Evolutionary conservation across 1,284 basidiomycete species (phyloP), one percentile per base, ranked within the genome.

Genomic region (Cystobasidium slooffiae): DNA sequence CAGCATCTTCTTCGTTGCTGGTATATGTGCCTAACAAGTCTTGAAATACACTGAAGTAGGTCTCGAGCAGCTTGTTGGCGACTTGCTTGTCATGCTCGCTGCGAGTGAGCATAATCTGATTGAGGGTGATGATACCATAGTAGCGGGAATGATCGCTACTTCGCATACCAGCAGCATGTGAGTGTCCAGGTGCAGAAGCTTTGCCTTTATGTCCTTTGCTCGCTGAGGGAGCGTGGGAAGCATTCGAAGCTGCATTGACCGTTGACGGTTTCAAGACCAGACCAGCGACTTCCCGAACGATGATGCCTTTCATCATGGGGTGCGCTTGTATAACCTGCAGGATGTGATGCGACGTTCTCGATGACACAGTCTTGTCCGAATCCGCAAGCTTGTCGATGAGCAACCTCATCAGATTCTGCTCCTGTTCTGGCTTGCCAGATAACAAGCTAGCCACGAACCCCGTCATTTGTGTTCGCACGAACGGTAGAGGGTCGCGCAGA

Each of bases 381-480:
- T 99, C 97, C 64, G 94, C 94, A 46, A 97, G 88, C 83, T 99
- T 99, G 86, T 98, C 97, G 61, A 94, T 93, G 18, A 98, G 88
- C 7, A 99, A 85, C 31, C 92, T 88, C 6, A 98, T 87, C 59
- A 99, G 84, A 83, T 98, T 99, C 80, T 97, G 94, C 82, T 99
- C 97, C 83, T 99, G 97, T 81, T 99, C 97, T 0, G 95, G 91
- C 79, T 95, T 95, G 76, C 91, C 91, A 31, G 89, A 87, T 8
- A 99, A 88, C 1, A 99, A 87, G 51, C 88, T 75, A 39, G 89
- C 82, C 86, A 90, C 67, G 93, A 89, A 76, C 18, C 79, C 78
- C 43, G 94, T 85, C 6, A 90, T 86, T 83, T 94, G 92, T 0
- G 87, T 92, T 64, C 94, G 89, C 68, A 97, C 90, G 79, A 97